phyloP scores from a whole-genome alignment of 345 rosid species.

The Zanthoxylum bungeanum region DNA sequence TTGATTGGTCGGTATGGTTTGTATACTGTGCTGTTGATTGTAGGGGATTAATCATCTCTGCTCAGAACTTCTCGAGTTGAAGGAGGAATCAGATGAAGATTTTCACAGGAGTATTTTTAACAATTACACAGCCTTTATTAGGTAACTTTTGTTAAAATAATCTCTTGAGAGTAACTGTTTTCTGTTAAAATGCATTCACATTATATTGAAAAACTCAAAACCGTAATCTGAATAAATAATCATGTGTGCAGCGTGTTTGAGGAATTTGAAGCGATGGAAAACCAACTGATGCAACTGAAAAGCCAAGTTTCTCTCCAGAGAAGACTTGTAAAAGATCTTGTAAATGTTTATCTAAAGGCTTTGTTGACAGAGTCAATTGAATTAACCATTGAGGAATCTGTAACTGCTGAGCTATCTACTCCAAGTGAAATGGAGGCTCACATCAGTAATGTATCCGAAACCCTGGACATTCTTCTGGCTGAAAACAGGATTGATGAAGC shows the following conservation, averaged over 20 bases:
- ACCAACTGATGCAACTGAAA: conserved; percentile 41
- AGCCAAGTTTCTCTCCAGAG: conserved; percentile 41
- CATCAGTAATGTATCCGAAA: conserved; percentile 33
- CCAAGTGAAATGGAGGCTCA: conserved; percentile 31
- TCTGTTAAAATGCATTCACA: background rate
- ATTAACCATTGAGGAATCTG: conserved; percentile 22
- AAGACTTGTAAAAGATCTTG: conserved; percentile 40
- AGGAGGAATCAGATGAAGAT: conserved; percentile 58
- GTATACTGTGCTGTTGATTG: background rate
- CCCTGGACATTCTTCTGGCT: conserved; percentile 39
- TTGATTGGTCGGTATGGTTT: background rate
- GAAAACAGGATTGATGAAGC: conserved; percentile 53
- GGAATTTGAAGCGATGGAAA: conserved; percentile 40
- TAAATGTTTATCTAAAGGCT: conserved; percentile 26
- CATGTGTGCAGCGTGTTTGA: conserved; percentile 41
- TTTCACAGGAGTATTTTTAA: conserved; percentile 40
- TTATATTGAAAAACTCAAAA: background rate
- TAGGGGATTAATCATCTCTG: conserved; percentile 58
- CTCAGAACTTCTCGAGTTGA: conserved; percentile 53
- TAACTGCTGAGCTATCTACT: conserved; percentile 22
- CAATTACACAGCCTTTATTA: conserved; percentile 44
- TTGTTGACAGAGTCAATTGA: conserved; percentile 34
- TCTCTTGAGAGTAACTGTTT: background rate
- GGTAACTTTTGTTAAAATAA: conserved; percentile 26
- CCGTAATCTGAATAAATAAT: too few relatives aligned